Conservation (phyloP, 78 protist genomes). For the Acrasis kona region DNA sequence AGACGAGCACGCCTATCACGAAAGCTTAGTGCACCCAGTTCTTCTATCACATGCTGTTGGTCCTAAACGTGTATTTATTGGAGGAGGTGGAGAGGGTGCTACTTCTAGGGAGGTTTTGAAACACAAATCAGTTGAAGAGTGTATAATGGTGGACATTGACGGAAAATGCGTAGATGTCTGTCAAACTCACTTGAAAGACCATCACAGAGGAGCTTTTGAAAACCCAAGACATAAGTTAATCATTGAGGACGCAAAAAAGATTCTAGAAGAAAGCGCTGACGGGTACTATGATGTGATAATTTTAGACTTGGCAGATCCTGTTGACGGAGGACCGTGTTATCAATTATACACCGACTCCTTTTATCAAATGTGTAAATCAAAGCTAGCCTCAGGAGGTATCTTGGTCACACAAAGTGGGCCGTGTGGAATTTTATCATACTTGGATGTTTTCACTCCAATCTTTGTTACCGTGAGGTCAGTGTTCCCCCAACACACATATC, state of each 20-base stretch:
- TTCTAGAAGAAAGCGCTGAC: slow-evolving; percentile 12
- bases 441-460: slow-evolving; percentile 20
- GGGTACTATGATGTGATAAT: slow-evolving; percentile 41
- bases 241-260: slow-evolving; percentile 41
- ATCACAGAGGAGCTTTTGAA: slow-evolving; percentile 17
- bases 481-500: background rate
- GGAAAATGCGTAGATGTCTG: slow-evolving; percentile 25
- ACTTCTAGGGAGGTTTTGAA: slow-evolving; percentile 52
- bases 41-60: slow-evolving; percentile 31
- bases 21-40: slow-evolving; percentile 49
- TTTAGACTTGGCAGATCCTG: slow-evolving; percentile 46
- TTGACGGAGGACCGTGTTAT: slow-evolving; percentile 47
- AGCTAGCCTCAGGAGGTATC: slow-evolving; percentile 33
- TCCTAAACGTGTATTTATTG: slow-evolving; percentile 45
- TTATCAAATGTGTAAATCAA: background rate
- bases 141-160: slow-evolving; percentile 61
- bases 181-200: slow-evolving; percentile 35
- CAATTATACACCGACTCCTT: slow-evolving; percentile 33
- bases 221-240: slow-evolving; percentile 28
- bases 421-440: background rate
- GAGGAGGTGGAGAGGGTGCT: slow-evolving; percentile 63
- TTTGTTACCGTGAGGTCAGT: slow-evolving; percentile 18
- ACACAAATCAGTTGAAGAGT: slow-evolving; percentile 24
- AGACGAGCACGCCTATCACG: slow-evolving; percentile 55
- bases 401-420: slow-evolving; percentile 39